A percentile compares a stretch with the other conserved stretches of the same genome.
These are phyloP conservation scores for Rhodotorula taiwanensis DNA, from an alignment of 768 basidiomycete species.

Conservation along the genomic window DNA sequence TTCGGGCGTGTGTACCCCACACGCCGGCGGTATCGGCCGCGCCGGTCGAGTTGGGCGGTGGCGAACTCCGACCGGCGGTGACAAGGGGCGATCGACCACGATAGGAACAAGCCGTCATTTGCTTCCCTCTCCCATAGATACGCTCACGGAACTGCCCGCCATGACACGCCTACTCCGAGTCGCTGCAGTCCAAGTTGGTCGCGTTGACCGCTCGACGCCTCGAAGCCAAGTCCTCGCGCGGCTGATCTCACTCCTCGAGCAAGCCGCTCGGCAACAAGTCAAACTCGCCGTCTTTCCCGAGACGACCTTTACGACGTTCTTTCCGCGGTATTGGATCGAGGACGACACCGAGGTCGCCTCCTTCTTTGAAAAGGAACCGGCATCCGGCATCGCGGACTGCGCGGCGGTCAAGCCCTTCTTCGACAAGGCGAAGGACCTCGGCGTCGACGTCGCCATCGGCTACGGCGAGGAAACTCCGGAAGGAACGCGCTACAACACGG, in stretches of 20 bases:
- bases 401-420: constrained; percentile 41
- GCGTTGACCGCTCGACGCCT: constrained; percentile 41
- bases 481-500: constrained; percentile 42
- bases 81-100: neutral
- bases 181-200: constrained; percentile 42
- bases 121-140: no score
- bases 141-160: no score
- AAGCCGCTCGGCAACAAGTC: constrained; percentile 7
- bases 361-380: constrained; percentile 41
- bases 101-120: neutral
- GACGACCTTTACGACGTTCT: constrained; percentile 41
- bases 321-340: constrained; percentile 42
- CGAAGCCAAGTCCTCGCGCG: constrained; percentile 37
- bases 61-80: neutral
- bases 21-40: neutral
- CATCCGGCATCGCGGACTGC: constrained; percentile 34
- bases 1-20: neutral
- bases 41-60: neutral
- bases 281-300: constrained; percentile 33
- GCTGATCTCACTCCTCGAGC: constrained; percentile 39
- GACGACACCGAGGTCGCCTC: constrained; percentile 40
- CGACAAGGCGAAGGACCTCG: constrained; percentile 36
- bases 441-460: constrained; percentile 43
- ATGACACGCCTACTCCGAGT: neutral
- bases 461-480: constrained; percentile 42